Percentiles rank a stretch among this genome's conserved stretches.
Evolutionary conservation across 305 asterid genomes (phyloP).

Genomic region (Fraxinus dipetala): DNA sequence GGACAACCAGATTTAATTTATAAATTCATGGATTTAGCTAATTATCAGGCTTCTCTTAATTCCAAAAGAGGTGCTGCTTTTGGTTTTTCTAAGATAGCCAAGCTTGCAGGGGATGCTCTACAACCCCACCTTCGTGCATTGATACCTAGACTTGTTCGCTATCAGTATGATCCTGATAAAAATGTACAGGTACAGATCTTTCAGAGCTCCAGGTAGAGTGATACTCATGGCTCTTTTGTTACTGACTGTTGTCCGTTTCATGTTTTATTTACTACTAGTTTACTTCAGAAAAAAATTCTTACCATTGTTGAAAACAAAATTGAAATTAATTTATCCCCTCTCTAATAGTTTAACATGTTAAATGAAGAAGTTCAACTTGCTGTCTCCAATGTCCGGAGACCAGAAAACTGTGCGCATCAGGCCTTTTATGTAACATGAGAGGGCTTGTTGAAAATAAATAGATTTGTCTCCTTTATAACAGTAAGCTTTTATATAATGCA

Average conservation of each 20-base stretch:
- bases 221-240: slow-evolving; percentile 6
- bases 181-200: slow-evolving; percentile 78
- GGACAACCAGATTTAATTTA: slow-evolving; percentile 97
- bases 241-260: slow-evolving; percentile 14
- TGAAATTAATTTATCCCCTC: not conserved
- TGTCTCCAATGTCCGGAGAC: not conserved
- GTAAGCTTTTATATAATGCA: not conserved
- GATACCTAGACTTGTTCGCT: slow-evolving; percentile 91
- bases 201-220: slow-evolving; percentile 21
- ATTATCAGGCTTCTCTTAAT: slow-evolving; percentile 90
- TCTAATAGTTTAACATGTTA: not conserved
- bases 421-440: not conserved
- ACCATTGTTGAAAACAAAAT: not conserved
- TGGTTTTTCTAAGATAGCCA: slow-evolving; percentile 99
- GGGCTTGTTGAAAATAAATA: slow-evolving; percentile 1
- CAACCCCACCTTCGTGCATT: slow-evolving; percentile 77
- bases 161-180: slow-evolving; percentile 99
- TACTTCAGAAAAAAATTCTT: slow-evolving; percentile 9
- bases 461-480: not conserved
- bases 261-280: slow-evolving; percentile 2
- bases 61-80: slow-evolving; percentile 99
- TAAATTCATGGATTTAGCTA: slow-evolving; percentile 98
- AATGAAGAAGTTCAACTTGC: not conserved
- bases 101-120: slow-evolving; percentile 97
- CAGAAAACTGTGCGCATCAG: not conserved